Evolutionary conservation across 495 filamentous ascomycete species (phyloP), one percentile per base, ranked within the genome.

Genomic region (Endocarpon pusillum): DNA sequence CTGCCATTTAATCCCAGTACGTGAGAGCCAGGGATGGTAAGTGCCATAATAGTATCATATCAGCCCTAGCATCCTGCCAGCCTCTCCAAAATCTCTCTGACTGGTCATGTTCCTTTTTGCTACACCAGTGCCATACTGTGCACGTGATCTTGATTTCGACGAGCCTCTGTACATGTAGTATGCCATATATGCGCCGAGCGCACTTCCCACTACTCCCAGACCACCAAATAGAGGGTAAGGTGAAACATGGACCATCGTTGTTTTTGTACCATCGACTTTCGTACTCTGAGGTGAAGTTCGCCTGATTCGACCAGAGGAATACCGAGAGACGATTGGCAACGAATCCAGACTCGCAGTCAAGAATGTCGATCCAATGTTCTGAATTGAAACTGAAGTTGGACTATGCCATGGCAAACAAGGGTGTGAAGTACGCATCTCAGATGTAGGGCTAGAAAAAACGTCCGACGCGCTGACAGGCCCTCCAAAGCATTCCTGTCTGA

Each of bases 401-500:
- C 42, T 15, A n/a, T 43, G 47, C 59, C 59, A 65, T 3, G 59
- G 57, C 15, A 64, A 45, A 6, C 34, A 32, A 2, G 37, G 51
- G 4, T 45, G 23, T 2, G 29, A 24, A 37, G 24, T 9, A 19
- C 11, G 23, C 4, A 19, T 17, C 1, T 19, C 31, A 1, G 10
- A 5, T 10, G 32, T 28, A 10, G 33, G 22, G 19, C 36, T 31
- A 27, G 18, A 11, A 21, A 53, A 53, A 4, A 53, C 54, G 30
- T 58, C 45, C 3, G 43, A 33, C 12, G 55, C 32, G 2, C 45
- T 43, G 10, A 53, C 47, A 5, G 44, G 34, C 2, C 30, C 44
- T 4, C 62, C 63, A 42, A 64, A 67, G 25, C 57, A 53, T 9
- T 51, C 42, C 8, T 42, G 35, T 17, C 56, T 44, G 40, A 71